Base-by-base conservation (phyloP, 352 stramenopile genomes). In the Phytophthora tentaculata region DNA sequence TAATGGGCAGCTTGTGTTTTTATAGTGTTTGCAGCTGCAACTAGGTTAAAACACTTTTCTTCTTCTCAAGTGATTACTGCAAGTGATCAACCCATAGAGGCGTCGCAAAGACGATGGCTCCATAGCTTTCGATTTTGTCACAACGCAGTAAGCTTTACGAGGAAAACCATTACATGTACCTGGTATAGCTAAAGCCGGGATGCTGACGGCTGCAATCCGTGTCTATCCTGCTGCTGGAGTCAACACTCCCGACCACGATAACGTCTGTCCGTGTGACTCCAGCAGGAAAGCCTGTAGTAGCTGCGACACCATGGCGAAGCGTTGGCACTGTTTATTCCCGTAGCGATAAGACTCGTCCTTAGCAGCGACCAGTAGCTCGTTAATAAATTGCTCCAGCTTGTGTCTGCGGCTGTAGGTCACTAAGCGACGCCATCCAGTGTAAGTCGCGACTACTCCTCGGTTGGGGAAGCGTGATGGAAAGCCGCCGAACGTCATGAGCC, bases 221-320 rank as follows among this genome's bases (percentile, higher is more conserved):
- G 23, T 51, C 19, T 48, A 50, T 24, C 56, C 44, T 50, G 44
- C n/a, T 48, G 41, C 41, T 37, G 35, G 12, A 43, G 37, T 41
- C 44, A 67, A 16, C 41, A 57, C 35, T 14, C 22, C 43, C 10
- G 29, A 75, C 41, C 39, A 52, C n/a, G 45, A 54, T 26, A 32
- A 57, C 26, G 63, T 47, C 23, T 49, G 39, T 17, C 43, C 28
- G 53, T 57, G 22, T 19, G 74, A 53, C 54, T 86, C 78, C 7
- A 75, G 56, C n/a, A 92, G 52, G 57, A 92, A 92, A 22, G 73
- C 52, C 19, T 74, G 75, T 32, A 90, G 67, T 9, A 89, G 58
- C 45, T 71, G 68, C 50, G 79, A 84, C 51, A 84, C 69, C 50
- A 51, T 71, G 29, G 74, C 52, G 39, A 86, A 91, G 39, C 73